Evolutionary conservation across 805 yeast species (phyloP), one percentile per base, ranked within the genome.

Genomic region (Candida maltosa): DNA sequence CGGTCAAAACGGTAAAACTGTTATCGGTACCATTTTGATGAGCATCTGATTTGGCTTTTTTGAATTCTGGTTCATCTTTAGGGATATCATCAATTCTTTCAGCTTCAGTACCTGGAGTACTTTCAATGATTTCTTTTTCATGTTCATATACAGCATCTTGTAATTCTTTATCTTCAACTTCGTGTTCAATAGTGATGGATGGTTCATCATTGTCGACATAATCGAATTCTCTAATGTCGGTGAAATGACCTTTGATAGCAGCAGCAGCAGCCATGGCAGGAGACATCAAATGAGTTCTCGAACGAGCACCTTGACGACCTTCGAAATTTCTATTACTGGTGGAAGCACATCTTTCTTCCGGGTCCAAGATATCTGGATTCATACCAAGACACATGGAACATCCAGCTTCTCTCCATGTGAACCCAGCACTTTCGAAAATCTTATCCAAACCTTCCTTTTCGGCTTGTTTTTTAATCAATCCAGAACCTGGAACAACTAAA

Each of bases 251-350:
- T 38, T 75, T 76, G 48, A 93, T 81, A 52, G 89, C 96, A 14
- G 98, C 97, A 15, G 97, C 97, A 21, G 98, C 98, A 31, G 98
- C 98, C 98, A 93, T 93, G 16, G 96, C 96, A 26, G 98, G 98
- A 10, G 96, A 87, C 95, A 91, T 87, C 58, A 93, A 76, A 60
- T 93, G 98, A 14, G 98, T 93, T 70, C 98, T 80, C 12, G 96
- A 87, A 41, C 68, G 69, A 34, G 96, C 95, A 69, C 98, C 98
- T 73, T 93, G 98, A 67, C 98, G 89, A 52, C 98, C 98, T 65
- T 91, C 97, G 58, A 93, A 93, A 70, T 93, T 93, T 76, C 98
- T 84, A 75, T 93, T 93, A 16, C 97, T 91, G 14, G 98, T 93
- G 10, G 97, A 89, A 6, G 98, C 98, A 71, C 98, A 93, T 69